A percentile compares a stretch with the other conserved stretches of the same genome.
Evolutionary conservation across 2,329 filamentous ascomycete species (phyloP).

Genomic region (Xylaria sp.): DNA sequence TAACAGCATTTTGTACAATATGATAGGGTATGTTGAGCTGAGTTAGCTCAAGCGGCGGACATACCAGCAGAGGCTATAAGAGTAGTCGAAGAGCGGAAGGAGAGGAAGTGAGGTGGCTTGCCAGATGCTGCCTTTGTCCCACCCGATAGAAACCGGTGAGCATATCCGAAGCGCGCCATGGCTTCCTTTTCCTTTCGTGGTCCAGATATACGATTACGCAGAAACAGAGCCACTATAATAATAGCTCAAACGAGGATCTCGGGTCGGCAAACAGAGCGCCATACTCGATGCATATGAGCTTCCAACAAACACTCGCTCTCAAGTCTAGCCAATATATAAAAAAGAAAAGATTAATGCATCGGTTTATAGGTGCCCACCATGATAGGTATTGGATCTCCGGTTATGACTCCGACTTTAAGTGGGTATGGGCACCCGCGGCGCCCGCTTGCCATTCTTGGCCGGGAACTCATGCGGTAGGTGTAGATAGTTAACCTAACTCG

Average conservation of each 20-base stretch:
- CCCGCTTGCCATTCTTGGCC: slow-evolving; percentile 16
- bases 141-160: slow-evolving; percentile 48
- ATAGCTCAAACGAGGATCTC: not conserved
- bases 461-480: not conserved
- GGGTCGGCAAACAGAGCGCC: no score
- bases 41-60: slow-evolving; percentile 25
- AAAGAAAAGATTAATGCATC: not conserved
- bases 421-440: slow-evolving; percentile 25
- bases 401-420: slow-evolving; percentile 53
- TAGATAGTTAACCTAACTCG: slow-evolving; percentile 1
- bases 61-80: slow-evolving; percentile 53
- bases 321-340: not conserved
- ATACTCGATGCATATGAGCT: not conserved
- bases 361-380: not conserved
- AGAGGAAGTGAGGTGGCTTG: slow-evolving; percentile 52
- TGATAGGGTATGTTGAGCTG: not conserved
- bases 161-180: slow-evolving; percentile 33
- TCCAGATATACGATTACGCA: not conserved
- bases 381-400: slow-evolving; percentile 64
- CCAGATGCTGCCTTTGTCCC: slow-evolving; percentile 40
- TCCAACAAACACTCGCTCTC: not conserved
- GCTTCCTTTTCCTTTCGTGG: not conserved
- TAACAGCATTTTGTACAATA: not conserved
- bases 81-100: slow-evolving; percentile 54
- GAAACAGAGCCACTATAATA: no score